phyloP scores from a whole-genome alignment of 345 rosid genomes.

The Angophora floribunda region DNA sequence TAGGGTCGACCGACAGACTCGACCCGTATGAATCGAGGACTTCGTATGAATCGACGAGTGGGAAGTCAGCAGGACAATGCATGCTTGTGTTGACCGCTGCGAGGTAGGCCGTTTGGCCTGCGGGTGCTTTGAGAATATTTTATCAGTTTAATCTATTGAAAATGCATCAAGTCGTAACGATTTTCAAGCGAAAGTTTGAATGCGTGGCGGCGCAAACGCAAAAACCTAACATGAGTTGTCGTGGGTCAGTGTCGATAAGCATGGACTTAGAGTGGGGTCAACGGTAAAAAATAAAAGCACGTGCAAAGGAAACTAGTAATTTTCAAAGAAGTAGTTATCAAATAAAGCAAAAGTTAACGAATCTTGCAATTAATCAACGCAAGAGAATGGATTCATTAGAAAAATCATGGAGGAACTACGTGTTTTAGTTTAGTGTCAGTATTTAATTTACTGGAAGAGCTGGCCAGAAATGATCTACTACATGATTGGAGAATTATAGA shows the following conservation, averaged over 20 bases:
- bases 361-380: background rate
- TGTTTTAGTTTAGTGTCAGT: background rate
- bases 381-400: background rate
- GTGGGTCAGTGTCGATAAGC: background rate
- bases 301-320: background rate
- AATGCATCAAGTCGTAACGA: background rate
- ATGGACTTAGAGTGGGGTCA: background rate
- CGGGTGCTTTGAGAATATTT: background rate
- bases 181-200: background rate
- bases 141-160: background rate
- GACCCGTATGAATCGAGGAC: background rate
- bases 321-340: background rate
- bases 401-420: background rate
- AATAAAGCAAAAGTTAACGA: background rate
- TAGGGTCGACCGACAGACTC: background rate
- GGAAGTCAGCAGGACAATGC: background rate
- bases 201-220: background rate
- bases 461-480: accelerated
- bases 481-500: background rate
- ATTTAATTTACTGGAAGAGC: background rate
- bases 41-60: background rate
- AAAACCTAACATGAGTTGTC: background rate
- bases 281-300: background rate
- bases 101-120: background rate
- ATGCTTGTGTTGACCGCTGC: background rate